Evolutionary conservation across 129 eudicot species (phyloP), one percentile per base, ranked within the genome.

Genomic region (Flaveria ramosissima): DNA sequence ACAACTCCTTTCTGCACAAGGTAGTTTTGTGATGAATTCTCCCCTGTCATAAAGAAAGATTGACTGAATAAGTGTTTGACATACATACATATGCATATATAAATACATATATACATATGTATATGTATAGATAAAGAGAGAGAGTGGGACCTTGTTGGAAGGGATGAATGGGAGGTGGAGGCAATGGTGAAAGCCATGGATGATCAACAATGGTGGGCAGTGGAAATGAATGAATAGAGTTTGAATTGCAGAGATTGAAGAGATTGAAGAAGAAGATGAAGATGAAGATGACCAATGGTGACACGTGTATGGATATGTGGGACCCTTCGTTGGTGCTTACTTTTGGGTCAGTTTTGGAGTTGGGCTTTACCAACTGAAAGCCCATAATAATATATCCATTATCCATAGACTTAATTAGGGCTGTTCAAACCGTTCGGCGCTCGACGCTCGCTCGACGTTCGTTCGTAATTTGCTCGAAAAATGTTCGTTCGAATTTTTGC

Each of bases 161-260:
- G 76, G 76, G 79, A 75, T 30, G 91, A 82, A 52, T 82, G 70
- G 68, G 92, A 76, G 77, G 89, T 77, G 70, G 92, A 86, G 76
- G 91, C 82, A 81, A 84, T 79, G 83, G 96, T 80, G 56, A 87
- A 77, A 73, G 97, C 88, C 97, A 92, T 92, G 75, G 81, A 24
- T 46, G 47, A 68, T 21, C 23, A 52, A 19, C 68, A 63, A 52
- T 42, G 68, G 67, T 2, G 19, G 32, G 24, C 41, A 52, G 36
- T n/a, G 46, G 68, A 45, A 73, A 36, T 55, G 71, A 55, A 21
- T 56, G 78, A 17, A 11, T 51, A 15, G 56, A 51, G 17, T 50
- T 79, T 3, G 46, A 21, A 53, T 21, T 77, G 74, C 74, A 68
- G 59, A 36, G 83, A 52, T 41, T n/a, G 57, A 12, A 65, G 74